A percentile compares a stretch with the other conserved stretches of the same genome.
Conservation (phyloP, 2,329 filamentous ascomycete genomes). For the Xylariaceae sp. region DNA sequence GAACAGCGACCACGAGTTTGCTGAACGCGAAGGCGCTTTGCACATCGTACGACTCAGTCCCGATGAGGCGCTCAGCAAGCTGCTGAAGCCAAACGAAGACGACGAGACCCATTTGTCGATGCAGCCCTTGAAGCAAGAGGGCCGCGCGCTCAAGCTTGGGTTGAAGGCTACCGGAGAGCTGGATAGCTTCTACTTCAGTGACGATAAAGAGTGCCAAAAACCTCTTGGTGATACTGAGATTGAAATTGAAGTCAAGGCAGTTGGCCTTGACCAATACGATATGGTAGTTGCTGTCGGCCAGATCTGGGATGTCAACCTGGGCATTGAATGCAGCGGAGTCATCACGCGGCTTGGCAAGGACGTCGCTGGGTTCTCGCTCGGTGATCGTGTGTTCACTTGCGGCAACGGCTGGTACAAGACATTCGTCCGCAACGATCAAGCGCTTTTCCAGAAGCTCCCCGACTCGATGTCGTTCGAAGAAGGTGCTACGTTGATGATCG, state of each 20-base stretch:
- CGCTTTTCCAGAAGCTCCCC: conserved; percentile 24
- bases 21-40: conserved; percentile 20
- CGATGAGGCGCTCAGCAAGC: conserved; percentile 19
- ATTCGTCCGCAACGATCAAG: conserved; percentile 21
- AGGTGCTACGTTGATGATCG: conserved; percentile 22
- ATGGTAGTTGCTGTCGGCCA: conserved; percentile 24
- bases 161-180: conserved; percentile 23
- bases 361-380: conserved; percentile 18
- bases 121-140: conserved; percentile 21
- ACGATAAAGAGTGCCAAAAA: conserved; percentile 18
- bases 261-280: conserved; percentile 22
- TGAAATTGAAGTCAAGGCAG: conserved; percentile 23
- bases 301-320: conserved; percentile 24
- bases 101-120: conserved; percentile 16
- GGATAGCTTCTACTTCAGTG: conserved; percentile 24
- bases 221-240: conserved; percentile 20
- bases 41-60: conserved; percentile 20
- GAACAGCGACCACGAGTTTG: conserved; percentile 23
- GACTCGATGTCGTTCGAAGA: conserved; percentile 23
- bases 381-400: conserved; percentile 21
- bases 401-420: conserved; percentile 22
- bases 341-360: conserved; percentile 21
- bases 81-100: conserved; percentile 19
- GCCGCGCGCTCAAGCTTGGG: conserved; percentile 21
- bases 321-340: conserved; percentile 23